Evolutionary conservation across 78 protist species (phyloP), one percentile per base, ranked within the genome.

Genomic region (Ministeria vibrans): DNA sequence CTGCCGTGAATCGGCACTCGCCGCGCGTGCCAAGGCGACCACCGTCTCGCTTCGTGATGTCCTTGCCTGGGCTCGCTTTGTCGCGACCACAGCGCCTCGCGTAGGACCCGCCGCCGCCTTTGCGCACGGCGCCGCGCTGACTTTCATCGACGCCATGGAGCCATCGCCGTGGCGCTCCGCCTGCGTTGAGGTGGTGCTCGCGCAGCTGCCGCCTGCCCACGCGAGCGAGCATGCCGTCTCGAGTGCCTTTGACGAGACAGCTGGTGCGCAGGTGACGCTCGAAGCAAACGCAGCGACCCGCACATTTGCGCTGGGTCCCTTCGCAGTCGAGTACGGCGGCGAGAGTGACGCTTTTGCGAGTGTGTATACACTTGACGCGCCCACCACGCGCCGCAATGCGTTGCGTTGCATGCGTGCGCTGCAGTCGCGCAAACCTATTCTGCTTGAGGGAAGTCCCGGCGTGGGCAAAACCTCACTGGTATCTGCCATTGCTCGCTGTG

Each of bases 391-490:
- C 3, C 27, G 39, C 63, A 98, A 98, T 88, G 63, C 88, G 0
- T 32, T 62, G 23, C 84, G 97, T 34, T 85, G 97, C 30, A 82
- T 97, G 42, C 80, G 99, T 0, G 99, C 95, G 32, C 34, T 97
- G 92, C 88, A 86, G 83, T 51, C 81, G 70, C 79, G 80, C 39
- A 83, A 84, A 42, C 91, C 96, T 5, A 82, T 95, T 23, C 77
- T 95, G 38, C 81, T 95, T 41, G 98, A 91, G 64, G 98, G 98
- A 30, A 0, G 66, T 18, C 99, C 99, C 0, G 99, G 99, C 46
- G 99, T 97, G 27, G 99, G 99, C 49, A 99, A 99, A 84, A 99
- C 99, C 0, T 78, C 93, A 4, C 86, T 98, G 20, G 84, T 99
- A 34, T 80, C 81, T 55, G 93, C 97, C 3, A 70, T 98, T n/a